Conservation (phyloP, 345 rosid genomes). For the Angophora floribunda region DNA sequence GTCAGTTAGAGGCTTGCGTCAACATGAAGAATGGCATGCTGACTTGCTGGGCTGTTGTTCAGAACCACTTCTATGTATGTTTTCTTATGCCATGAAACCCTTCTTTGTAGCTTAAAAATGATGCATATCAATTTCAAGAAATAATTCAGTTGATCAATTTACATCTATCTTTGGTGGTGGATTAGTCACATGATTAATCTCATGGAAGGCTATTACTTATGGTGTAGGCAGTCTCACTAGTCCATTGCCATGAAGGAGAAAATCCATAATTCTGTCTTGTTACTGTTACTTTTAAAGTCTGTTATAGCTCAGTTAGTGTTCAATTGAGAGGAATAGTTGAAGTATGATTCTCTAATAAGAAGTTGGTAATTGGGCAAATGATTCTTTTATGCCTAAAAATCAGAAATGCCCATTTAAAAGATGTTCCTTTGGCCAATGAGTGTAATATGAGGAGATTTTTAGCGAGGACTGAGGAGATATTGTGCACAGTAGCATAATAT, state of each 20-base stretch:
- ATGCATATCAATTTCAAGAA: not conserved
- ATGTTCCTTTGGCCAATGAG: not conserved
- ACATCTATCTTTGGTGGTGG: not conserved
- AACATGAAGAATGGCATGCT: slow-evolving; percentile 66
- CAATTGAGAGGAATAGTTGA: not conserved
- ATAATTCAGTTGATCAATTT: not conserved
- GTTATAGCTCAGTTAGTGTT: not conserved
- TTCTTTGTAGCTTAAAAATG: not conserved
- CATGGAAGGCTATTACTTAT: not conserved
- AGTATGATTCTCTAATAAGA: not conserved
- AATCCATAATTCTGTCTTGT: not conserved
- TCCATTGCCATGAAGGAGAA: not conserved
- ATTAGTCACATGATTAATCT: not conserved
- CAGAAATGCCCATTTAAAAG: not conserved
- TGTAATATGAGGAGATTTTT: not conserved
- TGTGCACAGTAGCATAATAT: not conserved
- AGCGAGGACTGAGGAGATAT: not conserved
- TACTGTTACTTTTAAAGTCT: not conserved
- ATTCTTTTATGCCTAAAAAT: not conserved
- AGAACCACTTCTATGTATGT: slow-evolving; percentile 76
- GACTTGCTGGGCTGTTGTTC: slow-evolving; percentile 90
- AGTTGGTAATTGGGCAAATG: not conserved
- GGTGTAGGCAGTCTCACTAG: not conserved
- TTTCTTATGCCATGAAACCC: not conserved
- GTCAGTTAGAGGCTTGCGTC: slow-evolving; percentile 39